These are phyloP conservation scores for Trichoderma sp. DNA, from an alignment of 2,329 filamentous ascomycete species.

Conservation along the genomic window DNA sequence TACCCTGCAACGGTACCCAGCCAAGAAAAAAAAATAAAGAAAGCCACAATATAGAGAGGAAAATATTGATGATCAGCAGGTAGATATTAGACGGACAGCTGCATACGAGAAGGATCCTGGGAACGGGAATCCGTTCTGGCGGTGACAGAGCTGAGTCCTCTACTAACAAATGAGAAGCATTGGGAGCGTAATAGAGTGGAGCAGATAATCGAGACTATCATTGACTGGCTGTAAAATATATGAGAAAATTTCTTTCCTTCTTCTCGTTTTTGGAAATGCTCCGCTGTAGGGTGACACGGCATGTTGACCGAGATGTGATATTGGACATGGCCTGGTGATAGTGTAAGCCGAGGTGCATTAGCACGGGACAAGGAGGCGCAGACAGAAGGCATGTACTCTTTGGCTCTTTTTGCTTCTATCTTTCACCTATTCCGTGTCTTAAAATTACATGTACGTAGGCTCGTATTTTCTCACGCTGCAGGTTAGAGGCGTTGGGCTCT, in stretches of 20 bases:
- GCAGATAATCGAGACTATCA: background rate
- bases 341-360: constrained; percentile 11
- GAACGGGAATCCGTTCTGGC: background rate
- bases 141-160: constrained; percentile 5
- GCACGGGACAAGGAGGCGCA: background rate
- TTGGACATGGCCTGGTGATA: background rate
- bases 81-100: background rate
- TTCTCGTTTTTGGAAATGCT: background rate
- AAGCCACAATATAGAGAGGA: no score
- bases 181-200: background rate
- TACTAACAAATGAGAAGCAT: background rate
- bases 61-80: background rate
- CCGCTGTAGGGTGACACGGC: constrained; percentile 1
- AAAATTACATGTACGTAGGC: background rate
- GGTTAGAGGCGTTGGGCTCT: background rate
- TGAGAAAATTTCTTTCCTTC: background rate
- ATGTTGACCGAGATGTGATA: constrained; percentile 16
- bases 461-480: background rate
- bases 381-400: background rate
- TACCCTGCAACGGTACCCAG: background rate
- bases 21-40: background rate
- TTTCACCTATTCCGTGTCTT: background rate
- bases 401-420: background rate
- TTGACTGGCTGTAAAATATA: background rate
- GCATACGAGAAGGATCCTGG: background rate